Conservation (phyloP, 352 stramenopile species). For the Phytopythium vexans region DNA sequence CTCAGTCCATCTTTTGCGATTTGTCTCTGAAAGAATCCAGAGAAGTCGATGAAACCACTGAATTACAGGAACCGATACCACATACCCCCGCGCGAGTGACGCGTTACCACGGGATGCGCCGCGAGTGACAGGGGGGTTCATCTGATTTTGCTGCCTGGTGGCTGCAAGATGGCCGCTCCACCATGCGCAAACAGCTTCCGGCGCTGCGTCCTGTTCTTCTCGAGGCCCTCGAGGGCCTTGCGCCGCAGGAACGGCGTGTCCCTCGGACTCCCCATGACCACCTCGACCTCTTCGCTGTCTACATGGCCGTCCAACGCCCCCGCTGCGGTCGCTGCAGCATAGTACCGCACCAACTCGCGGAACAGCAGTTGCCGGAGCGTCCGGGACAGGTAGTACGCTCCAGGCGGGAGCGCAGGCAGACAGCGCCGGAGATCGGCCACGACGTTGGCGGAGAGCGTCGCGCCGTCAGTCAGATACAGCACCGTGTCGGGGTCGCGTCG, state of each 20-base stretch:
- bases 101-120: too few relatives aligned
- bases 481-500: conserved; percentile 2
- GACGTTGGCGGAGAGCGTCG: conserved; percentile 32
- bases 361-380: conserved; percentile 41
- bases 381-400: conserved; percentile 45
- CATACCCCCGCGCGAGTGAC: too few relatives aligned
- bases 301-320: conserved; percentile 4
- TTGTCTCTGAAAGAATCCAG: too few relatives aligned
- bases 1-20: too few relatives aligned
- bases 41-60: too few relatives aligned
- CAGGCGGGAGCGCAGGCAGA: conserved; percentile 44
- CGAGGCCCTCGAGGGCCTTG: conserved; percentile 55
- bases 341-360: conserved; percentile 56
- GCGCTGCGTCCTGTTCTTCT: conserved; percentile 27
- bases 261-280: conserved; percentile 53
- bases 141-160: background rate
- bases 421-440: conserved; percentile 43
- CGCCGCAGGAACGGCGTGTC: conserved; percentile 68
- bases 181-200: conserved; percentile 36
- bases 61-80: too few relatives aligned
- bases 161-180: conserved; percentile 36
- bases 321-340: conserved; percentile 18
- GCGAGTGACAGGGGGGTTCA: too few relatives aligned
- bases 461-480: conserved; percentile 41
- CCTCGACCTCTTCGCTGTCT: conserved; percentile 22